Evolutionary conservation across 2,329 filamentous ascomycete genomes (phyloP).

Genomic region (Fusarium virguliforme): DNA sequence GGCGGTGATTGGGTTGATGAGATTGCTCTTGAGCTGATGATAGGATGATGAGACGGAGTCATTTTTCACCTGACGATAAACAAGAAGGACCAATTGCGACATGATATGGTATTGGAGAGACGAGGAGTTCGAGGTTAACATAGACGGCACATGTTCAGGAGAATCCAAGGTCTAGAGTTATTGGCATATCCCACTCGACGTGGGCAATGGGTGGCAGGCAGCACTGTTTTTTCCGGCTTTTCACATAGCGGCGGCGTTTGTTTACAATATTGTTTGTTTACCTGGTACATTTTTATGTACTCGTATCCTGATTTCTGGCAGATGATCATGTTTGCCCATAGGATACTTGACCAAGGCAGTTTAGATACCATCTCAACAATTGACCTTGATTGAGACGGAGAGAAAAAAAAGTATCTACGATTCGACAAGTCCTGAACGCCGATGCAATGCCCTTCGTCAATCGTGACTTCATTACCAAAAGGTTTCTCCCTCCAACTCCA

Average conservation of each 20-base stretch:
- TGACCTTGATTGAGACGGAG: conserved; percentile 8
- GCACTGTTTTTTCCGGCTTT: conserved; percentile 12
- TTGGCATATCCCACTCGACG: conserved; percentile 22
- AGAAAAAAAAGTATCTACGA: conserved; percentile 21
- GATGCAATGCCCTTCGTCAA: conserved; percentile 36
- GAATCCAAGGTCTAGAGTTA: conserved; percentile 3
- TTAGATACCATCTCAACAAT: conserved; percentile 2
- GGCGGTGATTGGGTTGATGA: conserved; percentile 60
- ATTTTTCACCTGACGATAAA: conserved; percentile 19
- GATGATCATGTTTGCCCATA: not conserved
- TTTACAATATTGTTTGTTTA: conserved; percentile 26
- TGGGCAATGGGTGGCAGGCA: conserved; percentile 30
- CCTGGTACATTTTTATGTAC: not conserved
- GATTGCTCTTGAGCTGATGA: conserved; percentile 54
- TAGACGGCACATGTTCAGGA: not conserved
- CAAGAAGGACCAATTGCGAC: conserved; percentile 1
- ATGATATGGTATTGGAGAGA: conserved; percentile 9
- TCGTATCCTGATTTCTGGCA: not conserved
- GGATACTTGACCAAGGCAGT: not conserved
- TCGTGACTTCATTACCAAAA: conserved; percentile 36
- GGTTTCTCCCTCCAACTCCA: conserved; percentile 3
- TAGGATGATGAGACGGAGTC: conserved; percentile 36
- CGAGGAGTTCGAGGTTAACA: conserved; percentile 23
- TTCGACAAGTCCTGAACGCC: conserved; percentile 37
- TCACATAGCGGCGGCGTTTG: conserved; percentile 40